Evolutionary conservation across 164 flowering plant species (phyloP), one percentile per base, ranked within the genome.

Genomic region (Stephania yunnanensis): DNA sequence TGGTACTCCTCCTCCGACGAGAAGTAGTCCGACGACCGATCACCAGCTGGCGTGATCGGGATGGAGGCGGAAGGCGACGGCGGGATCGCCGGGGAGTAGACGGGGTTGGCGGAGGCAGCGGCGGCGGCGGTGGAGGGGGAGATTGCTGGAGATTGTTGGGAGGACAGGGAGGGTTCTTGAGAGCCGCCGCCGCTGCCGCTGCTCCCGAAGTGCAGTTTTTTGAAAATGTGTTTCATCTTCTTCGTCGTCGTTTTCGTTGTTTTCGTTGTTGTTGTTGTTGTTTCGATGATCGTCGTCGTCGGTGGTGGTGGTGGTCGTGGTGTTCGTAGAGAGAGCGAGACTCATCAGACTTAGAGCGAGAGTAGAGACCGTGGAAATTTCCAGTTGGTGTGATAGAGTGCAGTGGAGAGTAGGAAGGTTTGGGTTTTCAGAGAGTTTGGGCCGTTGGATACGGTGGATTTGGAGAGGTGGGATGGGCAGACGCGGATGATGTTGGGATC

Each of bases 1-100:
- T 93, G 97, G 70, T 87, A 94, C 77, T 96, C 99, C 86, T 96
- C 99, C 81, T 96, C 98, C 10, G 94, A 91, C 2, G 84, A 74
- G 69, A 82, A 85, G 74, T 88, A 93, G 68, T 95, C 97, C 22
- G 82, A 7, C 63, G 81, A 9, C 63, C 75, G 82, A 76, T 75
- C 75, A 65, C 72, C 70, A 5, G 83, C 45, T 7, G 76, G 19
- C 7, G 66, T 80, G 44, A 68, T 73, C 55, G 84, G 80, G 58
- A 78, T 36, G 12, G 53, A 48, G 71, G 78, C 53, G 42, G 66
- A 61, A 61, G 66, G 20, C 66, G 29, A 61, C 66, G 66, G 7
- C 9, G 66, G 66, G 22, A 9, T 19, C 66, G 66, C 66, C 66
- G 25, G 66, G 20, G 66, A 61, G 7, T 19, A 5, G 9, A 20